Base-by-base conservation (phyloP, 148 eudicot species). In the Persicaria maculosa region DNA sequence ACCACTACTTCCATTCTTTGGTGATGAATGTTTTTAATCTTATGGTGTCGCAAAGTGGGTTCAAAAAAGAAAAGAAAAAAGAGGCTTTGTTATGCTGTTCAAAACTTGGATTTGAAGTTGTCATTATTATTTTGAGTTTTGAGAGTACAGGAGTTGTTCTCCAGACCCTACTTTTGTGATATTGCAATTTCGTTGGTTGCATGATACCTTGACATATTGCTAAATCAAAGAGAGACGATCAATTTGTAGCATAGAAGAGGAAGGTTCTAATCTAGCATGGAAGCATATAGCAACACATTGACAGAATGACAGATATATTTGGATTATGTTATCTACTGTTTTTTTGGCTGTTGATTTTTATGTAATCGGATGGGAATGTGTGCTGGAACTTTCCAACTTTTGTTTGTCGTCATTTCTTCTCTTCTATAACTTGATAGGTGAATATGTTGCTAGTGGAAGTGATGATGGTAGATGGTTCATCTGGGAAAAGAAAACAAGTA, bases 381-480 rank as follows among this genome's bases (percentile, higher is more conserved):
- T 3, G 11, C 46, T 65, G 46, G 70, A 65, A 65, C 70, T 65
- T 12, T 65, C 12, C 7, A 1, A 31, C n/a, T 43, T 65, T 65
- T 14, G 36, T 65, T 65, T 31, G 16, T 40, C 70, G 40, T 5
- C 45, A 43, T 14, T 15, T 43, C 8, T 65, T 11, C 14, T 43
- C 19, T 14, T 65, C 40, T 31, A 9, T 43, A 40, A 65, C 43
- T 65, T 69, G 48, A 71, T 81, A 95, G 99, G 99, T 71, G 96
- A 90, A 75, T 95, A 89, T 77, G 78, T 95, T 86, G 99, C 97
- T 74, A 92, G 91, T 79, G 99, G 99, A 80, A 95, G 99, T 77
- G 99, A 95, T 79, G 97, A 90, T 88, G 99, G 99, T 11, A 86
- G 90, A 79, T 95, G 99, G 99, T 95, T 89, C 76, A 89, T 95